These are phyloP conservation scores for Tetrahymena malaccensis DNA, from an alignment of 73 alveolate species.

Conservation along the genomic window DNA sequence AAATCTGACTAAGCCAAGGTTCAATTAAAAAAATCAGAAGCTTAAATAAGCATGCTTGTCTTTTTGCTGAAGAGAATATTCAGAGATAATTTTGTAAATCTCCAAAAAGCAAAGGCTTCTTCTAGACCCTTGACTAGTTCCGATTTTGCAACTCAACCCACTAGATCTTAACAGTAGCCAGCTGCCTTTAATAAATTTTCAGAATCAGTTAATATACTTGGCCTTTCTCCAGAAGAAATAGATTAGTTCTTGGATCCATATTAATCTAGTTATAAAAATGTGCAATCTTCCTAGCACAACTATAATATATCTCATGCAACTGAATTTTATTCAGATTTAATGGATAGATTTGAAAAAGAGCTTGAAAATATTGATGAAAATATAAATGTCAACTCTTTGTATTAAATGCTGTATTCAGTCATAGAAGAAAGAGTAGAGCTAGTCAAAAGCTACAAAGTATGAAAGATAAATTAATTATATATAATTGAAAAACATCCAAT, in stretches of 20 bases:
- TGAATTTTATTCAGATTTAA: background rate
- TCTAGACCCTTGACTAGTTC: background rate
- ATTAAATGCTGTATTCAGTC: background rate
- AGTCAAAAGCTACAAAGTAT: background rate
- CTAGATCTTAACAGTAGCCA: background rate
- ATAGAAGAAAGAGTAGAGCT: background rate
- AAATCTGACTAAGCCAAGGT: background rate
- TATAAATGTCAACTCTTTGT: background rate
- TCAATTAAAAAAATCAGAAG: background rate
- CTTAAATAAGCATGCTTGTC: background rate
- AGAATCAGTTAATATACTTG: background rate
- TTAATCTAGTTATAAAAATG: background rate
- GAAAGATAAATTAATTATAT: background rate
- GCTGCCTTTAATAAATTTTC: background rate
- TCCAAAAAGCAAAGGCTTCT: background rate
- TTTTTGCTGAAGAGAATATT: background rate
- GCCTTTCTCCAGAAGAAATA: background rate
- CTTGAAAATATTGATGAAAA: background rate
- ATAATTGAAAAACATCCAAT: too few species aligned
- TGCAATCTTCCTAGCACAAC: background rate
- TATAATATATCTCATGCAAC: background rate
- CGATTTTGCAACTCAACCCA: background rate
- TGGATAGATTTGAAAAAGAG: background rate
- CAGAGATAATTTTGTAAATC: background rate
- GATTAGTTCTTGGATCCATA: background rate